Conservation (phyloP, 345 rosid species). For the Eucalyptus curtisii region DNA sequence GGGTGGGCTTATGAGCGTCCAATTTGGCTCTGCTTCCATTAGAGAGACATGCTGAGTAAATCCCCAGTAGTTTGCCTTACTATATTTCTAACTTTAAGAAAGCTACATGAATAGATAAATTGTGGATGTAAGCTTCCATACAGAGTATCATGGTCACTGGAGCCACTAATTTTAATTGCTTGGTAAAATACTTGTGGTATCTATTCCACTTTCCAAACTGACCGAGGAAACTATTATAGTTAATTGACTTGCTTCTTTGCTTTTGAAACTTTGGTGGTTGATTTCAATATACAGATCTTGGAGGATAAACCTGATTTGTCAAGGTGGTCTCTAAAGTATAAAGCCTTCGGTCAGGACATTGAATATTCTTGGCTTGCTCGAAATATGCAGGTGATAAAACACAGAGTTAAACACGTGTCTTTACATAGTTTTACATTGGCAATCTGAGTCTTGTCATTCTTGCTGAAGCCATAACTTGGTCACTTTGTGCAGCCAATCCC, state of each 20-base stretch:
- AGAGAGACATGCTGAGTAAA: not conserved
- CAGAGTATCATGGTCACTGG: not conserved
- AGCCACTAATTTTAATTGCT: not conserved
- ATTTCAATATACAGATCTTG: slow-evolving; percentile 21
- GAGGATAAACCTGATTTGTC: slow-evolving; percentile 76
- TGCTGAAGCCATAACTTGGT: not conserved
- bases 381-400: slow-evolving; percentile 67
- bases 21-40: not conserved
- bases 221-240: not conserved
- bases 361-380: slow-evolving; percentile 92
- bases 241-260: not conserved
- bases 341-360: slow-evolving; percentile 74
- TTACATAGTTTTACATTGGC: not conserved
- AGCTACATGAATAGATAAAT: not conserved
- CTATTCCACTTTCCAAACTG: not conserved
- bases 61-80: not conserved
- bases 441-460: not conserved
- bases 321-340: slow-evolving; percentile 65
- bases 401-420: not conserved
- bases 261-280: not conserved
- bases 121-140: not conserved
- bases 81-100: not conserved
- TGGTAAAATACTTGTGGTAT: not conserved
- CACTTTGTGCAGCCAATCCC: slow-evolving; percentile 51
- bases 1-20: not conserved